These are phyloP conservation scores for Luffa aegyptiaca DNA, from an alignment of 306 rosid genomes.

Conservation along the genomic window DNA sequence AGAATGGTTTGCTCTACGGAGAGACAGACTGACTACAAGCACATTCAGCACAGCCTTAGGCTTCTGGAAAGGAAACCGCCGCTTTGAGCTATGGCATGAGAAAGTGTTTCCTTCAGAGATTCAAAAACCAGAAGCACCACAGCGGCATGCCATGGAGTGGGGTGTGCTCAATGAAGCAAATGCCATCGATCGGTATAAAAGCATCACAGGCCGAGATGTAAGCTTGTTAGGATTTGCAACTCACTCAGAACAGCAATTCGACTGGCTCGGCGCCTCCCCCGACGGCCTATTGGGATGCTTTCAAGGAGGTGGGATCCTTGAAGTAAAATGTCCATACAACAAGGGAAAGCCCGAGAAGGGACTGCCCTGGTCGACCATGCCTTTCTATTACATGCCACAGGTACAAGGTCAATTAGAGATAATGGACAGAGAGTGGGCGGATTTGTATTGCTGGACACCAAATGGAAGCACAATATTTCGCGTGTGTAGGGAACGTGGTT, in stretches of 20 bases:
- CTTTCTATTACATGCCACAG: slow-evolving; percentile 97
- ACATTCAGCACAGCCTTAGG: slow-evolving; percentile 93
- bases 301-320: slow-evolving; percentile 64
- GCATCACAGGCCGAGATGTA: slow-evolving; percentile 72
- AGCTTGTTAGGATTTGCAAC: slow-evolving; percentile 61
- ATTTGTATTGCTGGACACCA: slow-evolving; percentile 88
- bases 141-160: slow-evolving; percentile 71
- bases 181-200: slow-evolving; percentile 63
- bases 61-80: slow-evolving; percentile 80
- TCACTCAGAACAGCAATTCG: slow-evolving; percentile 43
- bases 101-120: slow-evolving; percentile 49
- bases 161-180: slow-evolving; percentile 71
- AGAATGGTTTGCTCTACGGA: slow-evolving; percentile 97
- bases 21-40: slow-evolving; percentile 81
- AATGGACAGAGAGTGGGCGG: slow-evolving; percentile 82
- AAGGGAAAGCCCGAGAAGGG: slow-evolving; percentile 89
- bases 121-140: slow-evolving; percentile 27
- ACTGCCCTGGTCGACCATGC: slow-evolving; percentile 76
- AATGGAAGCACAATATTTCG: slow-evolving; percentile 91
- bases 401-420: slow-evolving; percentile 96
- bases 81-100: slow-evolving; percentile 76
- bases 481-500: slow-evolving; percentile 43
- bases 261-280: slow-evolving; percentile 96
- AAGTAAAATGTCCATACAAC: slow-evolving; percentile 93
- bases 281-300: slow-evolving; percentile 65